These are phyloP conservation scores for Euphorbia corollata DNA, from an alignment of 441 rosid genomes.

Conservation along the genomic window DNA sequence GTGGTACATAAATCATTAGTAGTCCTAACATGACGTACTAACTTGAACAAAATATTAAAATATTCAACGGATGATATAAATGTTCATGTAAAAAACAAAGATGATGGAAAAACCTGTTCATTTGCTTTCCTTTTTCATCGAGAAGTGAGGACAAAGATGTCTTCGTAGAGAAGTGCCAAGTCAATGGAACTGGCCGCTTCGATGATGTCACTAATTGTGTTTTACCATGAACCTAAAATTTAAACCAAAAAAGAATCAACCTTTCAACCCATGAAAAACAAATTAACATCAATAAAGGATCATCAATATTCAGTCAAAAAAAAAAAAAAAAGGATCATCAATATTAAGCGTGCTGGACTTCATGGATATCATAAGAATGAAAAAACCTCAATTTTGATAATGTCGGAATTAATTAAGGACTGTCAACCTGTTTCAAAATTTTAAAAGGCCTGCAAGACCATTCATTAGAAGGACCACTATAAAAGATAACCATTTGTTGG, in stretches of 20 bases:
- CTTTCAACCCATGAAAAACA: slow-evolving; percentile 7
- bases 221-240: slow-evolving; percentile 74
- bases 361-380: background rate
- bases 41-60: too few species aligned
- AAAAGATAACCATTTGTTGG: background rate
- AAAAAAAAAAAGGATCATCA: slow-evolving; percentile 9
- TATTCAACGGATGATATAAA: background rate
- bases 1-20: background rate
- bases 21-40: background rate
- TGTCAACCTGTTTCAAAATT: slow-evolving; percentile 1
- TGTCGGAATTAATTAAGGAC: background rate
- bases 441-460: background rate
- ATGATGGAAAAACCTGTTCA: slow-evolving; percentile 56
- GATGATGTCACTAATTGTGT: slow-evolving; percentile 80
- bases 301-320: slow-evolving; percentile 11
- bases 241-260: slow-evolving; percentile 5
- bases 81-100: background rate
- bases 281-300: slow-evolving; percentile 8
- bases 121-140: slow-evolving; percentile 67
- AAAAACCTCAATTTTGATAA: background rate
- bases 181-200: slow-evolving; percentile 88
- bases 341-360: slow-evolving; percentile 12
- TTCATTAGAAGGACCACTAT: background rate
- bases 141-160: slow-evolving; percentile 63
- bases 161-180: slow-evolving; percentile 92